These are phyloP conservation scores for Immersiella caudata DNA, from an alignment of 495 filamentous ascomycete genomes.

Conservation along the genomic window DNA sequence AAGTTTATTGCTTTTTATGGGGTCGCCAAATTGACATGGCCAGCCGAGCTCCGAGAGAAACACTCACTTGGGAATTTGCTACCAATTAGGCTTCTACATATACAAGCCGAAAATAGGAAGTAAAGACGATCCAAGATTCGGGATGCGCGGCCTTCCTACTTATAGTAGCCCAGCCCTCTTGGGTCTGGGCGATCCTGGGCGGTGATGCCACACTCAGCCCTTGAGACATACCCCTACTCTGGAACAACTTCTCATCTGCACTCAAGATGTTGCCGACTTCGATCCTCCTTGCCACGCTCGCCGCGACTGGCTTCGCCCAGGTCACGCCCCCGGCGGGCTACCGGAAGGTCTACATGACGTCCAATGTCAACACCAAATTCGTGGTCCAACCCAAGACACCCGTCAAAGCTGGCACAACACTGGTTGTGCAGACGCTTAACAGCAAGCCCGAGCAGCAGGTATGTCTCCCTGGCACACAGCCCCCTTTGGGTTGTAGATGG, in stretches of 20 bases:
- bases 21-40: conserved; percentile 26
- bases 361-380: conserved; percentile 54
- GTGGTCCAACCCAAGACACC: conserved; percentile 49
- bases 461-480: too few species aligned
- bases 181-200: neutral
- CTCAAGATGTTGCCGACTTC: conserved; percentile 44
- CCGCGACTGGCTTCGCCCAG: conserved; percentile 50
- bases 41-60: conserved; percentile 31
- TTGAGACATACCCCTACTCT: neutral
- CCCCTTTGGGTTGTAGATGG: too few species aligned
- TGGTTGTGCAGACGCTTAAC: conserved; percentile 49
- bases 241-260: neutral
- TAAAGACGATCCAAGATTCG: neutral
- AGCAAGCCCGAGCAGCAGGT: conserved; percentile 51
- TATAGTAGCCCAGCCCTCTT: neutral
- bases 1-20: conserved; percentile 7
- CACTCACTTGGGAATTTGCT: neutral
- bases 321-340: conserved; percentile 46
- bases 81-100: conserved; percentile 2
- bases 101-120: conserved; percentile 1
- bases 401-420: conserved; percentile 38
- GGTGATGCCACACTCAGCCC: neutral
- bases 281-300: conserved; percentile 46
- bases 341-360: conserved; percentile 53
- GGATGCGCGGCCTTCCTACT: neutral